Evolutionary conservation across 306 rosid genomes (phyloP).

Genomic region (Corylus avellana): DNA sequence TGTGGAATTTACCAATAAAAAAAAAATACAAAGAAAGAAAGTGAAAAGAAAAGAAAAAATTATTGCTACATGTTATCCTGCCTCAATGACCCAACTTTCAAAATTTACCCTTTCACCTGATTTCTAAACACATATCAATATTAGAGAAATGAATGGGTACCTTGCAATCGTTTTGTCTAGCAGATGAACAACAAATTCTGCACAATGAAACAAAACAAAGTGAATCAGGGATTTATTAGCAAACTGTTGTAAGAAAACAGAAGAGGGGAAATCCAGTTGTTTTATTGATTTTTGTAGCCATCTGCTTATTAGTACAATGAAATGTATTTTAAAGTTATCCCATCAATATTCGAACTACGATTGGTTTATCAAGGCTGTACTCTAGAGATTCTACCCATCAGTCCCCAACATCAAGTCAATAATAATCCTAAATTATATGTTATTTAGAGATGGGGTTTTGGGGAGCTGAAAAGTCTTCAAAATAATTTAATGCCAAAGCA

Average conservation of each 20-base stretch:
- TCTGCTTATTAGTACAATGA: too few relatives aligned
- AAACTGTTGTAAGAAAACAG: too few relatives aligned
- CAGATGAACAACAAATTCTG: slow-evolving; percentile 72
- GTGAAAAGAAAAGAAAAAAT: background rate
- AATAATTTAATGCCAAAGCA: background rate
- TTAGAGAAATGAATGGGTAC: slow-evolving; percentile 43
- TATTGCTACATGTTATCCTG: background rate
- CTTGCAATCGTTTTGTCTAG: slow-evolving; percentile 86
- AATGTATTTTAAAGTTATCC: background rate
- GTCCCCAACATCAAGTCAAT: too few relatives aligned
- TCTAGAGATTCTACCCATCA: too few relatives aligned
- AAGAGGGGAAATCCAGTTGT: too few relatives aligned
- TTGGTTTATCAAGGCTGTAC: too few relatives aligned
- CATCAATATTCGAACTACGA: background rate
- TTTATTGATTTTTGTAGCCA: too few relatives aligned
- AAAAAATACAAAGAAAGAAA: background rate
- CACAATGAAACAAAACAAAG: slow-evolving; percentile 34
- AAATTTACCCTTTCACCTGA: background rate
- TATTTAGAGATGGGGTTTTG: background rate
- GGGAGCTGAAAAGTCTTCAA: background rate
- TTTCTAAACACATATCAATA: slow-evolving; percentile 7
- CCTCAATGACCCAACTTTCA: slow-evolving; percentile 1
- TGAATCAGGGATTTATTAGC: slow-evolving; percentile 1
- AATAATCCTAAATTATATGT: too few relatives aligned
- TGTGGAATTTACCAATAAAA: background rate